Evolutionary conservation across 1,139 yeast species (phyloP).

Genomic region (Saccharomyces hybrid): DNA sequence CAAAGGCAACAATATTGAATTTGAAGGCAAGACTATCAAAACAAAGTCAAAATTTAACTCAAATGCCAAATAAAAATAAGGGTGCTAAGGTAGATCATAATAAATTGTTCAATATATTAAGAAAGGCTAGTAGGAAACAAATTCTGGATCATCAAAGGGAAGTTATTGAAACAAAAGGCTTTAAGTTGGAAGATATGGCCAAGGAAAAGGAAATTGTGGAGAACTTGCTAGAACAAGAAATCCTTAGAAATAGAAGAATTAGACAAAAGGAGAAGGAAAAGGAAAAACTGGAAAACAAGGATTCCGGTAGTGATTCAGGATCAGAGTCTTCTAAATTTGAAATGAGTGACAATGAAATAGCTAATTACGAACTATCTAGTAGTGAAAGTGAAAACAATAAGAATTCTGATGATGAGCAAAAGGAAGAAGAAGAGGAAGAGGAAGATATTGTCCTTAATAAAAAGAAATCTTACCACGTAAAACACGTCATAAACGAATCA

Average conservation of each 20-base stretch:
- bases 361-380: slow-evolving; percentile 22
- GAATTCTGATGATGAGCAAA: slow-evolving; percentile 10
- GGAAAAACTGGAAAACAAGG: slow-evolving; percentile 32
- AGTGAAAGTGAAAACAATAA: slow-evolving; percentile 18
- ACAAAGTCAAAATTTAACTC: slow-evolving; percentile 9
- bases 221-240: slow-evolving; percentile 54
- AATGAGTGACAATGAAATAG: slow-evolving; percentile 27
- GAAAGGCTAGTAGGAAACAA: slow-evolving; percentile 31
- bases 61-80: slow-evolving; percentile 9
- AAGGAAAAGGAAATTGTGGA: slow-evolving; percentile 35
- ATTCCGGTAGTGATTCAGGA: slow-evolving; percentile 9
- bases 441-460: slow-evolving; percentile 4
- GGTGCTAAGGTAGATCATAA: slow-evolving; percentile 14
- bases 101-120: slow-evolving; percentile 25
- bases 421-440: slow-evolving; percentile 6
- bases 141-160: slow-evolving; percentile 27
- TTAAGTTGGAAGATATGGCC: slow-evolving; percentile 26
- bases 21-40: slow-evolving; percentile 34
- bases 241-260: slow-evolving; percentile 45
- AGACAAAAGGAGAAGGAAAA: slow-evolving; percentile 43
- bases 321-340: slow-evolving; percentile 25
- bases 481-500: background rate
- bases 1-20: slow-evolving; percentile 34
- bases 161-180: slow-evolving; percentile 22
- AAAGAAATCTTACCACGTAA: background rate